Base-by-base conservation (phyloP, 805 yeast genomes). In the Candida odintsovae region DNA sequence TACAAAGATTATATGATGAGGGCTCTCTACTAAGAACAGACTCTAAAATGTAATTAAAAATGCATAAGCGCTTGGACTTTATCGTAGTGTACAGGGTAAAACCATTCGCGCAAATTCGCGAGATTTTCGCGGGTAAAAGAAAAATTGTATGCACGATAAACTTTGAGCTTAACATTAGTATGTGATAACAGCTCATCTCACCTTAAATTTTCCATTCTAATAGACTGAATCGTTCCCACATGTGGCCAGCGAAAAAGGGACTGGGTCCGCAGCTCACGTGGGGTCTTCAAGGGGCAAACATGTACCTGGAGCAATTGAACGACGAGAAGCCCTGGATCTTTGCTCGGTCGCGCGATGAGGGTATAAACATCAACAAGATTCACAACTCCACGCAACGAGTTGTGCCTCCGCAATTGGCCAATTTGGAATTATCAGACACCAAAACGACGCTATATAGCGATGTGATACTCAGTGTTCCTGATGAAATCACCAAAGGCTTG, bases 1-100 rank as follows among this genome's bases (percentile, higher is more conserved):
- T 80, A 41, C 70, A 69, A 15, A 54, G 47, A 6, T 56, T 81
- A 65, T 81, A 81, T 50, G 62, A 56, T 37, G 82, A 80, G 54
- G 83, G 83, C 4, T 45, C 47, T n/a, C 19, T 50, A 3, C 13
- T 47, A 12, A 36, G 20, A 33, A 33, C 9, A 18, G 20, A 33
- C 18, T 33, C 36, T 12, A 33, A 33, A 33, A 5, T 33, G 20
- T 33, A 16, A 18, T 33, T 16, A 33, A 16, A 33, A 33, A 16
- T 33, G 20, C 3, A 29, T 29, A 8, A 29, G 16, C 18, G 16
- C 16, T n/a, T n/a, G 35, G 9, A 6, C 18, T 7, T 29, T 29
- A 29, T 29, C 18, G 35, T 29, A n/a, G 35, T 16, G n/a, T 5
- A 28, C 23, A 22, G 23, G 23, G 23, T 22, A 22, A 22, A 5